phyloP scores from a whole-genome alignment of 345 rosid species.

The rapeseed (Brassica napus) region DNA sequence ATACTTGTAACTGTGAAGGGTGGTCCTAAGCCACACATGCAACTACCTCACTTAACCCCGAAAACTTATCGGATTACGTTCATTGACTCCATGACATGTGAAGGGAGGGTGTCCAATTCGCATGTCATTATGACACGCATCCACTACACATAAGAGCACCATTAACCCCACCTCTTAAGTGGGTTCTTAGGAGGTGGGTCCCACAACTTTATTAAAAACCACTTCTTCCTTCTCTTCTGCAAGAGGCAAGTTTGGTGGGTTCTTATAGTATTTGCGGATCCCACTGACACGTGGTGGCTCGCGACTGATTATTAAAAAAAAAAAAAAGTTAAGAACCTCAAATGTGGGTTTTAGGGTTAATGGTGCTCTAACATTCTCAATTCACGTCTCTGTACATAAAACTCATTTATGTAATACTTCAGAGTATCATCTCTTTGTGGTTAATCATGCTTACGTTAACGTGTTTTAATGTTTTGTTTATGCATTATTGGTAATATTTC shows the following conservation, averaged over 20 bases:
- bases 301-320: no score
- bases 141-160: background rate
- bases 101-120: slow-evolving; percentile 3
- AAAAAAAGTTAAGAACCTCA: no score
- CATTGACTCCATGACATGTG: slow-evolving; percentile 21
- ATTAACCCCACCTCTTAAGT: no score
- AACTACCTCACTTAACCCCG: slow-evolving; percentile 12
- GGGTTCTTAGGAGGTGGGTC: no score
- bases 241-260: no score
- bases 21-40: slow-evolving; percentile 14
- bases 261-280: no score
- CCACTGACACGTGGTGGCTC: no score
- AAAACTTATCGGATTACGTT: slow-evolving; percentile 21
- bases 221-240: no score
- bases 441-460: background rate
- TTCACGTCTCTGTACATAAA: background rate
- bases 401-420: background rate
- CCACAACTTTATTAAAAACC: no score
- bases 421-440: background rate
- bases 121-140: slow-evolving; percentile 29
- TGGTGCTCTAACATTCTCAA: background rate
- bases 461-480: background rate
- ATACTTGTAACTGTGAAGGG: background rate
- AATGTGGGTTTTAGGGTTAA: no score
- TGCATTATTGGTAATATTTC: no score